Percentiles rank a stretch among this genome's conserved stretches.
These are phyloP conservation scores for Metschnikowia sp. DNA, from an alignment of 805 yeast genomes.

Conservation along the genomic window DNA sequence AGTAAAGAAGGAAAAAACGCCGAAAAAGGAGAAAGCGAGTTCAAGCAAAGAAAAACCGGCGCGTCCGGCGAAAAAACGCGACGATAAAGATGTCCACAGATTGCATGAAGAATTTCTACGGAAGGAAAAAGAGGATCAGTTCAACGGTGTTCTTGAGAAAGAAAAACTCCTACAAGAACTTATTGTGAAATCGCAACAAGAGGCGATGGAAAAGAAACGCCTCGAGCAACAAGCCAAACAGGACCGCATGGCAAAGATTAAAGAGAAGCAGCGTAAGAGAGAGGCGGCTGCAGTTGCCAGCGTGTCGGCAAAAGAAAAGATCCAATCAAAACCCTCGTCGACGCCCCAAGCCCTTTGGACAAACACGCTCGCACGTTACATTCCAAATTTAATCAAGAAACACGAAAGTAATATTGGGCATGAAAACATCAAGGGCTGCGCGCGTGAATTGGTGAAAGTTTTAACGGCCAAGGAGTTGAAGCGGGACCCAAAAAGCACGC, in stretches of 20 bases:
- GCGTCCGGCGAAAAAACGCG: slow-evolving; percentile 9
- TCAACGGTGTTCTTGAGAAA: slow-evolving; percentile 30
- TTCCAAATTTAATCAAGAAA: slow-evolving; percentile 74
- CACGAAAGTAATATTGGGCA: slow-evolving; percentile 66
- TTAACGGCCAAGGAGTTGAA: slow-evolving; percentile 68
- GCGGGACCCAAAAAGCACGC: slow-evolving; percentile 37
- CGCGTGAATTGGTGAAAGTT: slow-evolving; percentile 69
- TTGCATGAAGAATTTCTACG: slow-evolving; percentile 35
- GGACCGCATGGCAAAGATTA: slow-evolving; percentile 22
- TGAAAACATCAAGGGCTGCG: slow-evolving; percentile 71
- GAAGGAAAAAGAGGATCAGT: slow-evolving; percentile 31
- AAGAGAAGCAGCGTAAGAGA: slow-evolving; percentile 17
- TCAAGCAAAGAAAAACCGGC: slow-evolving; percentile 1
- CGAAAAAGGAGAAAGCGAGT: slow-evolving; percentile 6
- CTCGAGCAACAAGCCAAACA: slow-evolving; percentile 21
- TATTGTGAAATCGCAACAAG: slow-evolving; percentile 31
- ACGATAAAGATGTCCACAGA: slow-evolving; percentile 23
- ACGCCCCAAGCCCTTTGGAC: slow-evolving; percentile 38
- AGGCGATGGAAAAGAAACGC: slow-evolving; percentile 28
- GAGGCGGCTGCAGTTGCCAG: slow-evolving; percentile 11
- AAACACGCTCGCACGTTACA: slow-evolving; percentile 59
- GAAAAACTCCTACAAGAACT: slow-evolving; percentile 35
- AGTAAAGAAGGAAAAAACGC: slow-evolving; percentile 7
- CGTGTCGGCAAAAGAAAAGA: slow-evolving; percentile 2
- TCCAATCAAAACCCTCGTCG: slow-evolving; percentile 4